Base-by-base conservation (phyloP, 805 yeast species). In the Metschnikowia aberdeeniae region DNA sequence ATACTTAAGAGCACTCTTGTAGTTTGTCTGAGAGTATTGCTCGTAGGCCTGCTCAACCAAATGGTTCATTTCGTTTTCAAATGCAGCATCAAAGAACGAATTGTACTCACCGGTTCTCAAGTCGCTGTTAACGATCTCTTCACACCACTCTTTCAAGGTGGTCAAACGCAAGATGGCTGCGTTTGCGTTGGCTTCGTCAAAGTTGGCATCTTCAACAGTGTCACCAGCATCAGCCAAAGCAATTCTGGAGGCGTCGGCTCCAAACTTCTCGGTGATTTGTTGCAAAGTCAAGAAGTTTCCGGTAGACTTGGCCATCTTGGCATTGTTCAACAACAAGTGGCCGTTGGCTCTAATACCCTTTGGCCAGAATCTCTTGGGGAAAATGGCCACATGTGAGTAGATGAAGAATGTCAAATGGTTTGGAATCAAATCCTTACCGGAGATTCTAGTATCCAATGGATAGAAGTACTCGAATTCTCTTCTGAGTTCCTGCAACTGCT, bases 171-270 rank as follows among this genome's bases (percentile, higher is more conserved):
- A 78, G 64, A 93, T 90, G 22, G 98, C 97, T 38, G 99, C 97
- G 61, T 93, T 93, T 44, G 99, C 99, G 61, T 84, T 90, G 49
- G 89, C 73, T 72, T 93, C 99, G 61, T 93, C 99, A 62, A 93
- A 87, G 75, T 93, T 93, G 43, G 99, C 99, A 68, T 93, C 99
- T 72, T 93, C 99, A 55, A 89, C 81, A 35, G 93, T 76, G 65
- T 93, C 99, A 75, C 99, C 99, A 42, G 97, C 97, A 73, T 93
- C 99, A 37, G 98, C 99, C 54, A 93, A 74, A 5, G 99, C 97
- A 65, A 93, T 87, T 76, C 99, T 86, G 9, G 96, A 75, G 34
- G 98, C 97, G 67, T 93, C 99, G 42, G 98, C 96, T 67, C 99
- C 99, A 57, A 83, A 93, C 70, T 93, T 93, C 58, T 81, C 76